Base-by-base conservation (phyloP, 2,329 filamentous ascomycete genomes). In the Aureobasidium sp. region DNA sequence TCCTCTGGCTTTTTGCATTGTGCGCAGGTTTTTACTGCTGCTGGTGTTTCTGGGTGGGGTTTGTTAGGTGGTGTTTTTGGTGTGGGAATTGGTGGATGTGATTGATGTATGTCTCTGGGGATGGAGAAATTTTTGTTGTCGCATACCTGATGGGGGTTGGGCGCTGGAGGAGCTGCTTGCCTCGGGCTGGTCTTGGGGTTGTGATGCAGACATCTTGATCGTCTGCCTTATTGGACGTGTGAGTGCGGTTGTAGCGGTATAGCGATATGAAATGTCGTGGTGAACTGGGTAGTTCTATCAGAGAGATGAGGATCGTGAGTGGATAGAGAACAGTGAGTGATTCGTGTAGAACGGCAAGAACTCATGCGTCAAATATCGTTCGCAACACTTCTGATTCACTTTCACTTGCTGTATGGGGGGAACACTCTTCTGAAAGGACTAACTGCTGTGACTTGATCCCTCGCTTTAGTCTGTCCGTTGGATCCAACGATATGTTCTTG, bases 1-100 rank as follows among this genome's bases (percentile, higher is more conserved):
- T 47, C 43, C 31, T 58, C 55, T 49, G 43, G 42, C 33, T 60
- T 60, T 13, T 25, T 23, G 49, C 58, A 60, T 9, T 60, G 50
- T 3, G 58, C 58, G 38, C 58, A 60, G 15, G 27, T 29, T 38
- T 60, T 60, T 1, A 31, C 49, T 15, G 49, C 57, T 10, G 40
- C 21, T 45, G 33, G 53, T 29, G 27, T 9, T 57, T 57, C 38
- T 37, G 40, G 37, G n/a, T n/a, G n/a, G n/a, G n/a, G n/a, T n/a
- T n/a, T 27, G 42, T 21, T 46, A 40, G 23, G 1, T 21, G 13
- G 27, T 5, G 19, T 59, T 31, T n/a, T n/a, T n/a, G n/a, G n/a
- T n/a, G n/a, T 42, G 57, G n/a, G 11, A 10, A 15, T 10, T 25
- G 15, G 31, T 31, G 19, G 31, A n/a, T 3, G 15, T 25, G 47